Conservation (phyloP, 1,284 basidiomycete species). For the Marasmius sp. region DNA sequence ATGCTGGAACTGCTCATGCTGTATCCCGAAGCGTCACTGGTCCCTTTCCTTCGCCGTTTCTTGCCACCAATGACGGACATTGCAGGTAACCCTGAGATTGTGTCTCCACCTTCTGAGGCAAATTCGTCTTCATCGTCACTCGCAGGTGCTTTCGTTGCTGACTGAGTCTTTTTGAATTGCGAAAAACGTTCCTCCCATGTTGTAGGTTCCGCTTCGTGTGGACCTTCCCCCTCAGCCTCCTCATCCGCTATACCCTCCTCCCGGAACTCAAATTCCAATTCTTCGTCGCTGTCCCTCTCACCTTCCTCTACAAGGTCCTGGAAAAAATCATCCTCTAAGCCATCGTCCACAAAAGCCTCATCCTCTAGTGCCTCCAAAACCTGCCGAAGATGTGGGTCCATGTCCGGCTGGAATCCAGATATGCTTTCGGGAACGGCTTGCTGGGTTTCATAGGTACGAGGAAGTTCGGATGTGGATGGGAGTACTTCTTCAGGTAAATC, state of each 20-base stretch:
- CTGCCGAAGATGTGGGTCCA: conserved; percentile 96
- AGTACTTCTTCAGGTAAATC: conserved; percentile 73
- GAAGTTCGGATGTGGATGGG: conserved; percentile 72
- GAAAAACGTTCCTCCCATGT: conserved; percentile 79
- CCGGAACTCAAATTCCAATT: conserved; percentile 65
- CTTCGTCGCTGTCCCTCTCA: conserved; percentile 57
- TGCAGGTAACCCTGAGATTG: conserved; percentile 68
- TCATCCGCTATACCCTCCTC: conserved; percentile 54
- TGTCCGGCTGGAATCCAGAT: conserved; percentile 90
- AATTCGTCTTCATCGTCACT: conserved; percentile 48
- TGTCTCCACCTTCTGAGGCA: conserved; percentile 80
- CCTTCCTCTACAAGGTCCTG: conserved; percentile 73
- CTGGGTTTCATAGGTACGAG: conserved; percentile 73
- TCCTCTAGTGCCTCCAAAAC: conserved; percentile 94
- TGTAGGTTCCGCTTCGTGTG: conserved; percentile 26
- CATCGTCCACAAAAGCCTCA: conserved; percentile 88
- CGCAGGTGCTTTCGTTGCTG: conserved; percentile 25
- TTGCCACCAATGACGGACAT: conserved; percentile 79
- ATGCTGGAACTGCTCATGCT: conserved; percentile 98
- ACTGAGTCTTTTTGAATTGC: conserved; percentile 66
- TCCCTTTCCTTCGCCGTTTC: conserved; percentile 65
- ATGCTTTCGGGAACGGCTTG: conserved; percentile 81
- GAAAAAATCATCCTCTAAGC: conserved; percentile 73
- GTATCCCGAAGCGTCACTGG: conserved; percentile 87
- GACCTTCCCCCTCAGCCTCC: conserved; percentile 22